A percentile compares a stretch with the other conserved stretches of the same genome.
phyloP scores from a whole-genome alignment of 1,139 yeast species.

The Hyphopichia buzzinii region DNA sequence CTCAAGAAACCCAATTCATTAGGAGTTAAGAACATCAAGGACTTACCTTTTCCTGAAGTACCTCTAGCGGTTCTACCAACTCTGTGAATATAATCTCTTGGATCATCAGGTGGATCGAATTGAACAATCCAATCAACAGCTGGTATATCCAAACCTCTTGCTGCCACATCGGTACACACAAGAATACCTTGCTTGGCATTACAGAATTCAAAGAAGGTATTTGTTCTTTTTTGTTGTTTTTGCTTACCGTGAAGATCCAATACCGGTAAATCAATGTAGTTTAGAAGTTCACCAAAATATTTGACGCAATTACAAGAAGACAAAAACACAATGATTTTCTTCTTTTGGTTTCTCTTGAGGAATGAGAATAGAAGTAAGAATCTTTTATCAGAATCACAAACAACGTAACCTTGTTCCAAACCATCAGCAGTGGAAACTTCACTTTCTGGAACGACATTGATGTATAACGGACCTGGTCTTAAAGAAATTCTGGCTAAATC shows the following conservation, averaged over 20 bases:
- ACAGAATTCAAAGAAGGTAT: constrained; percentile 96
- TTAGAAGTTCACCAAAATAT: constrained; percentile 89
- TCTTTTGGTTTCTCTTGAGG: constrained; percentile 84
- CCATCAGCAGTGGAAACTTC: constrained; percentile 93
- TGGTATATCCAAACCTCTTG: constrained; percentile 96
- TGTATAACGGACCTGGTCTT: constrained; percentile 92
- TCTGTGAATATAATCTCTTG: constrained; percentile 95
- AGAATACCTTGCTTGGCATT: constrained; percentile 92
- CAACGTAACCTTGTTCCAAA: constrained; percentile 96
- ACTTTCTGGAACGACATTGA: constrained; percentile 84
- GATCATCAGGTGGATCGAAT: constrained; percentile 98
- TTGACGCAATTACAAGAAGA: constrained; percentile 97
- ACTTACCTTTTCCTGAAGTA: constrained; percentile 84
- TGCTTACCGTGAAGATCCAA: constrained; percentile 96
- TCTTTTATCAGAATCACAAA: constrained; percentile 93
- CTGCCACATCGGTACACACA: constrained; percentile 96
- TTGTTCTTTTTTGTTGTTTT: constrained; percentile 96
- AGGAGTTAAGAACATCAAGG: constrained; percentile 92
- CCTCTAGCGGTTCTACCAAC: constrained; percentile 99
- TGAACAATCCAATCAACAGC: constrained; percentile 98
- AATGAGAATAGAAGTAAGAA: constrained; percentile 88
- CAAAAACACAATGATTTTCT: constrained; percentile 88
- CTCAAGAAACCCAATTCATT: constrained; percentile 91
- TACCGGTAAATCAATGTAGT: constrained; percentile 94
- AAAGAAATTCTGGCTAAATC: constrained; percentile 96